Base-by-base conservation (phyloP, 2,329 filamentous ascomycete species). In the Beauveria rudraprayagi region DNA sequence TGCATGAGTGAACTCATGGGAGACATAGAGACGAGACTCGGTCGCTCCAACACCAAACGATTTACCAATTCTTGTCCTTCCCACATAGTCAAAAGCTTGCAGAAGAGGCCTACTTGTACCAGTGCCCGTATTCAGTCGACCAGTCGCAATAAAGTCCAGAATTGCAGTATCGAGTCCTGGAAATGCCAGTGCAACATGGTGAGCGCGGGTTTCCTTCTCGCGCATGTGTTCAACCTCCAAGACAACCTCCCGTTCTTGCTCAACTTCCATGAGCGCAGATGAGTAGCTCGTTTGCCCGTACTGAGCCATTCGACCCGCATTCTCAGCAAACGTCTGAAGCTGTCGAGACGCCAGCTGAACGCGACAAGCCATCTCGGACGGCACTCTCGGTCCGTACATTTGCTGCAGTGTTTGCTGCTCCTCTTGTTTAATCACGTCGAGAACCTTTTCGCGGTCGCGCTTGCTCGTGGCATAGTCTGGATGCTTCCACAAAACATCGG, bases 211-310 rank as follows among this genome's bases (percentile, higher is more conserved):
- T 66, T 86, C 78, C 2, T 80, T 72, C 63, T 86, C 78, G 0
- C 83, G 79, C 0, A 85, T 77, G 7, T 77, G 72, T 61, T 88
- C 83, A 0, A 86, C 77, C 64, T 87, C 79, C 17, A 80, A 76
- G 3, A 81, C 83, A 0, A 86, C 77, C 63, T 88, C 84, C 17
- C 84, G 73, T 64, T 87, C 83, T 62, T 81, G 78, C 44, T 82
- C 80, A 0, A 81, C 85, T 60, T 89, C 86, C 53, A 87, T 78
- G 0, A 89, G 69, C 0, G 82, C 80, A 0, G 81, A 81, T 0
- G 73, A 75, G 56, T 80, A 76, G 1, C 4, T 51, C 3, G 28
- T 17, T 3, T 52, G 22, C 4, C 54, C 48, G 0, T 34, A 14
- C 2, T 7, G 37, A 0, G 24, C 37, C 56, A 59, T 59, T 9